These are phyloP conservation scores for Fraxinus albicans DNA, from an alignment of 305 asterid genomes.

Conservation along the genomic window DNA sequence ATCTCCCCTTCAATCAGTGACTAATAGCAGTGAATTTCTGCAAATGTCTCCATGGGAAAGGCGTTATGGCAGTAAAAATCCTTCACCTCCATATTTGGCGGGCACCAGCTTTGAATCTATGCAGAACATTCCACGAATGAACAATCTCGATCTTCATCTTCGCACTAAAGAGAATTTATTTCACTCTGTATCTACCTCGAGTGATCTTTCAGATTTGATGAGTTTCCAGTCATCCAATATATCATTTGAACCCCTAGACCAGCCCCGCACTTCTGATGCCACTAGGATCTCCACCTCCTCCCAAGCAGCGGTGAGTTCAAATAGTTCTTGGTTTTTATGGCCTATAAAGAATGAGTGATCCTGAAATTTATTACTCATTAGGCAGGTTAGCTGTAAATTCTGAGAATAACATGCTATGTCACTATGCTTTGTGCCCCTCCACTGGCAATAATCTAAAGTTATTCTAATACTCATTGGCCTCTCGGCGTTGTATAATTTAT, in stretches of 20 bases:
- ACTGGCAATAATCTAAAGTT: not conserved
- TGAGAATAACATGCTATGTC: not conserved
- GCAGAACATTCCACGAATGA: not conserved
- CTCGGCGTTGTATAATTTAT: not conserved
- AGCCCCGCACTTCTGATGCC: conserved; percentile 29
- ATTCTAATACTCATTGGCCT: not conserved
- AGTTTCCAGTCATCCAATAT: conserved; percentile 29
- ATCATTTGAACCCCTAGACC: conserved; percentile 29
- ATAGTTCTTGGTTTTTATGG: not conserved
- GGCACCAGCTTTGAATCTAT: not conserved
- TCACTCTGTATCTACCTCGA: conserved; percentile 27
- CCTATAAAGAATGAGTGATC: not conserved
- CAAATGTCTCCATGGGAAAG: conserved; percentile 3
- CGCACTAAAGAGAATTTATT: conserved; percentile 20
- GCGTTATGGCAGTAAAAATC: conserved; percentile 5
- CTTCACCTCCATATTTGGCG: not conserved
- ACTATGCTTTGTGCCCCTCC: not conserved
- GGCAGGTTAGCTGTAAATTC: not conserved
- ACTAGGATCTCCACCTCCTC: conserved; percentile 23
- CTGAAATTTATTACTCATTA: not conserved
- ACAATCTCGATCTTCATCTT: conserved; percentile 18
- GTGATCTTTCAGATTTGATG: conserved; percentile 29
- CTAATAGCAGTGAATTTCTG: not conserved
- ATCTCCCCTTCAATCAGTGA: not conserved
- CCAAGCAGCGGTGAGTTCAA: conserved; percentile 12